Percentiles rank a stretch among this genome's conserved stretches.
Evolutionary conservation across 352 stramenopile genomes (phyloP).

Genomic region (Globisporangium viniferum): DNA sequence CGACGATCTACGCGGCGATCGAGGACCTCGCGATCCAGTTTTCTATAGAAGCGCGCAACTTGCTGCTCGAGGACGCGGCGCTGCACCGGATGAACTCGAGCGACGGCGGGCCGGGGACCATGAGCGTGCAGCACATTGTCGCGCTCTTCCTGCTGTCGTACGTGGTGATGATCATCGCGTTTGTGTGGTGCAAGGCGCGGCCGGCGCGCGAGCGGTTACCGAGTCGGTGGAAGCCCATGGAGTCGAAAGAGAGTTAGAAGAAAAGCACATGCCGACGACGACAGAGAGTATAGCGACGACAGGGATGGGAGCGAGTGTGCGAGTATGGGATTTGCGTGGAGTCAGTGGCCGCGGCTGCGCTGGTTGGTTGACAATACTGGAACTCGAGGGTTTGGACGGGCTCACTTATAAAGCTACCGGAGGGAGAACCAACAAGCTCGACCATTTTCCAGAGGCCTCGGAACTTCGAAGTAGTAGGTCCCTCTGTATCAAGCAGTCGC

Average conservation of each 20-base stretch:
- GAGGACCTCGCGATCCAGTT: constrained; percentile 81
- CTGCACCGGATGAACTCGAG: constrained; percentile 21
- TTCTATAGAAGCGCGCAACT: constrained; percentile 60
- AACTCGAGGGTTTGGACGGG: neutral
- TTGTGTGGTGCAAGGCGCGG: constrained; percentile 76
- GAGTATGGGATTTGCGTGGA: neutral
- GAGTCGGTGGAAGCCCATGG: constrained; percentile 76
- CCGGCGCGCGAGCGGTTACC: constrained; percentile 69
- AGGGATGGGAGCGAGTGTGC: neutral
- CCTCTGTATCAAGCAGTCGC: neutral
- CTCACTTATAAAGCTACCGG: neutral
- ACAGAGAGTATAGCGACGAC: neutral
- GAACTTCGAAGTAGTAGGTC: neutral
- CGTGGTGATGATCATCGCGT: constrained; percentile 61
- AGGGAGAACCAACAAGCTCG: no score
- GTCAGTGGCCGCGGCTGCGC: neutral
- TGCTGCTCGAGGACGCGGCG: constrained; percentile 42
- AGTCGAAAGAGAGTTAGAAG: constrained; percentile 61
- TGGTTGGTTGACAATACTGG: neutral
- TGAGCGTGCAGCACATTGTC: constrained; percentile 64
- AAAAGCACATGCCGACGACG: neutral
- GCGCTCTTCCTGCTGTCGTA: constrained; percentile 63
- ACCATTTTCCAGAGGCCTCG: neutral
- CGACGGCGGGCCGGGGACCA: constrained; percentile 27
- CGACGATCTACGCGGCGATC: constrained; percentile 74